phyloP scores from a whole-genome alignment of 345 rosid genomes.

The Ceriops zippeliana region DNA sequence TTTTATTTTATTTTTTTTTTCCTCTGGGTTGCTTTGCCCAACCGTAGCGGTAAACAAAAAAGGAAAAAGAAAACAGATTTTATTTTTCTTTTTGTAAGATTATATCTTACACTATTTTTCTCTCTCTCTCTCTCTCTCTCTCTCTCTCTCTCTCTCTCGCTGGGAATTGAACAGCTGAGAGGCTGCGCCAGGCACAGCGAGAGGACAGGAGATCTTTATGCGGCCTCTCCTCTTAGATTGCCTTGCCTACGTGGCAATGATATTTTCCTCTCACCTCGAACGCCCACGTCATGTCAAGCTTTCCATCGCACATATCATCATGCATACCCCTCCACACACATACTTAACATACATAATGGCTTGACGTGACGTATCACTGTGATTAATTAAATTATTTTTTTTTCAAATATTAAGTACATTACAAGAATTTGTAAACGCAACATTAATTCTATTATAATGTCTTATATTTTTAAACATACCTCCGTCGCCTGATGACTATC shows the following conservation, averaged over 20 bases:
- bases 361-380: too few species aligned
- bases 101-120: background rate
- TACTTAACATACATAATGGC: background rate
- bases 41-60: background rate
- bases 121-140: too few species aligned
- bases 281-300: slow-evolving; percentile 36
- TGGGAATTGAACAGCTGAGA: background rate
- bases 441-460: too few species aligned
- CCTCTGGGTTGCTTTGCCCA: background rate
- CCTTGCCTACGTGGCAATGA: slow-evolving; percentile 56
- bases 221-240: slow-evolving; percentile 27
- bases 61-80: background rate
- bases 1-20: background rate
- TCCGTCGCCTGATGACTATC: too few species aligned
- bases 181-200: background rate
- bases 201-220: slow-evolving; percentile 44
- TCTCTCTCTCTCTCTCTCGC: background rate
- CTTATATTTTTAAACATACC: too few species aligned
- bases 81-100: background rate
- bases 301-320: background rate
- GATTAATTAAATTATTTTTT: too few species aligned
- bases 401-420: background rate
- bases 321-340: background rate
- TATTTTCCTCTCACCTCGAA: slow-evolving; percentile 54
- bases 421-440: background rate